Evolutionary conservation across 225 moss, liverwort and hornwort species (phyloP).

Genomic region (Marchantia polymorpha): DNA sequence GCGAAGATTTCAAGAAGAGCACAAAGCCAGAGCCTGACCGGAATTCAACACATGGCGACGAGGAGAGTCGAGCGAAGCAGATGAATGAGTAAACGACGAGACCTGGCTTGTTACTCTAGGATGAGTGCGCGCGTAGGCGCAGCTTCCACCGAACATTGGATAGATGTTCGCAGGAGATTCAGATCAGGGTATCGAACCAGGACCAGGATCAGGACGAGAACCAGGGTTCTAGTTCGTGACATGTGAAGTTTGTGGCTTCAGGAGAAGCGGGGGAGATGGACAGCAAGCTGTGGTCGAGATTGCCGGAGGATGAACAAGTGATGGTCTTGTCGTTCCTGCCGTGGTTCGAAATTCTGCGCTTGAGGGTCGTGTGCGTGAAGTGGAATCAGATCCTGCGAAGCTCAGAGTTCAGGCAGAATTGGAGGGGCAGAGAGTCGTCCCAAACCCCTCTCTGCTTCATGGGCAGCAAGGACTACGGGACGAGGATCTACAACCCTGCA

Average conservation of each 20-base stretch:
- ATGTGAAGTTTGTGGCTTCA: neutral
- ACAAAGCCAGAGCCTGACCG: neutral
- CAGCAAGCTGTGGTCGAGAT: constrained; percentile 5
- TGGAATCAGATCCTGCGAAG: constrained; percentile 2
- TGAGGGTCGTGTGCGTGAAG: neutral
- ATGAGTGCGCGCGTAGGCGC: neutral
- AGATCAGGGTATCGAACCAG: too few relatives aligned
- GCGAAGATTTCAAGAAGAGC: neutral
- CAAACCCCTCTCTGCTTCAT: constrained; percentile 1
- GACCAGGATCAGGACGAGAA: neutral
- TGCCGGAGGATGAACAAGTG: neutral
- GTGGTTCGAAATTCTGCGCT: constrained; percentile 1
- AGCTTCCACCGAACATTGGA: neutral
- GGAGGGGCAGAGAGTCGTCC: neutral
- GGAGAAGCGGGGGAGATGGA: neutral
- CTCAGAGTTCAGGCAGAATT: neutral
- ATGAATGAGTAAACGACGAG: neutral
- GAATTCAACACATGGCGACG: too few relatives aligned
- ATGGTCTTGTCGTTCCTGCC: neutral
- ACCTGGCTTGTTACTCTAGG: too few relatives aligned
- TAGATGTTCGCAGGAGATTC: neutral
- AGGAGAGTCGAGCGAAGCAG: neutral
- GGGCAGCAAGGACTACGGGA: constrained; percentile 7
- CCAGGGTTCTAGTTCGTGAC: neutral
- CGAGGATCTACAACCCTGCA: neutral